These are phyloP conservation scores for Paracorniculantispora psalliotae DNA, from an alignment of 2,329 filamentous ascomycete species.

Conservation along the genomic window DNA sequence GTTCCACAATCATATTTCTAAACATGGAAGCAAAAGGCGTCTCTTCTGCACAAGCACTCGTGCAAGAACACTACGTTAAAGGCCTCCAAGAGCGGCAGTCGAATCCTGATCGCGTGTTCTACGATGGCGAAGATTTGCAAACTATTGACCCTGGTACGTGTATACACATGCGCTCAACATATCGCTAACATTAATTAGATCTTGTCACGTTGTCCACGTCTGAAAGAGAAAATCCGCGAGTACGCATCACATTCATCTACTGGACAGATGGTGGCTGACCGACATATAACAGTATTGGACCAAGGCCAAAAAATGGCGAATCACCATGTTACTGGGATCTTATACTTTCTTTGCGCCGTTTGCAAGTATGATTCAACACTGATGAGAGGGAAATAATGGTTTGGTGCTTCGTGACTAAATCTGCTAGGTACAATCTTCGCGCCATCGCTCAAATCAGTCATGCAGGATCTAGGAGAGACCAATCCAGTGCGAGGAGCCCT, in stretches of 20 bases:
- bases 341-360: conserved; percentile 9
- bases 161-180: not conserved
- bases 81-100: not conserved
- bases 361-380: conserved; percentile 6
- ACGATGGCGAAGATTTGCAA: not conserved
- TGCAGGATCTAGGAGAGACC: not conserved
- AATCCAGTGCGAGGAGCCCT: not conserved
- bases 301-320: not conserved
- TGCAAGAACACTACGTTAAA: not conserved
- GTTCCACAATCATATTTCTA: no score
- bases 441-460: not conserved
- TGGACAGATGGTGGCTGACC: not conserved
- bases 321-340: not conserved
- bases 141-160: not conserved
- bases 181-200: no score
- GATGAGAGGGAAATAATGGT: no score
- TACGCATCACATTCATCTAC: no score
- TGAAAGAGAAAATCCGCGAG: no score
- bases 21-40: no score
- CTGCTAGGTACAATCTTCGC: conserved; percentile 8
- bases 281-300: not conserved
- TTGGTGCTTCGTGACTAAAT: not conserved
- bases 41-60: no score
- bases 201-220: no score
- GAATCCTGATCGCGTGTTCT: not conserved